Percentiles rank a stretch among this genome's conserved stretches.
These are phyloP conservation scores for Coriolopsis trogii DNA, from an alignment of 1,284 basidiomycete genomes.

Conservation along the genomic window DNA sequence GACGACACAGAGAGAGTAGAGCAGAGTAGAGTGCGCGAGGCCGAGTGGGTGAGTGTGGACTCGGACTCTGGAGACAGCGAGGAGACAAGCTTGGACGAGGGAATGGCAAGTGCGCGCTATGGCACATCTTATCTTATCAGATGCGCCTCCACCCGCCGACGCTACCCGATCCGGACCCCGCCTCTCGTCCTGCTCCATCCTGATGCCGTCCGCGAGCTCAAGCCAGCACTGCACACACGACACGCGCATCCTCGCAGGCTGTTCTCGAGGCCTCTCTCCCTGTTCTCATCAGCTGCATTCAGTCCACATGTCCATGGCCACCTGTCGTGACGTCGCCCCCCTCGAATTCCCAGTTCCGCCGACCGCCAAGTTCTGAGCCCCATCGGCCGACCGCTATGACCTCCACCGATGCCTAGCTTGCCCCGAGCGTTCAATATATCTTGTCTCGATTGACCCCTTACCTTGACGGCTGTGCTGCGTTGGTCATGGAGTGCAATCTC, in stretches of 20 bases:
- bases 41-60: conserved; percentile 3
- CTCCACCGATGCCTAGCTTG: too few species aligned
- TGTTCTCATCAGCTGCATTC: too few species aligned
- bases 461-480: too few species aligned
- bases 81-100: background rate
- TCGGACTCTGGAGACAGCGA: background rate
- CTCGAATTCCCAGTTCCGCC: too few species aligned
- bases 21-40: background rate
- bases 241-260: background rate
- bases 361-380: too few species aligned
- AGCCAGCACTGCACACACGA: background rate
- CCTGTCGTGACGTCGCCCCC: too few species aligned
- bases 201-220: background rate
- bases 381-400: too few species aligned
- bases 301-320: too few species aligned
- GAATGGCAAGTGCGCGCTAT: background rate
- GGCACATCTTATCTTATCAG: conserved; percentile 22
- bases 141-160: background rate
- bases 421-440: too few species aligned
- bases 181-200: background rate
- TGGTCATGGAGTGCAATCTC: too few species aligned
- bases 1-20: background rate
- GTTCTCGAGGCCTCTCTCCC: too few species aligned
- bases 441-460: too few species aligned
- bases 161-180: background rate